Evolutionary conservation across 2,329 filamentous ascomycete species (phyloP).

Genomic region (Aspergillus ibericus): DNA sequence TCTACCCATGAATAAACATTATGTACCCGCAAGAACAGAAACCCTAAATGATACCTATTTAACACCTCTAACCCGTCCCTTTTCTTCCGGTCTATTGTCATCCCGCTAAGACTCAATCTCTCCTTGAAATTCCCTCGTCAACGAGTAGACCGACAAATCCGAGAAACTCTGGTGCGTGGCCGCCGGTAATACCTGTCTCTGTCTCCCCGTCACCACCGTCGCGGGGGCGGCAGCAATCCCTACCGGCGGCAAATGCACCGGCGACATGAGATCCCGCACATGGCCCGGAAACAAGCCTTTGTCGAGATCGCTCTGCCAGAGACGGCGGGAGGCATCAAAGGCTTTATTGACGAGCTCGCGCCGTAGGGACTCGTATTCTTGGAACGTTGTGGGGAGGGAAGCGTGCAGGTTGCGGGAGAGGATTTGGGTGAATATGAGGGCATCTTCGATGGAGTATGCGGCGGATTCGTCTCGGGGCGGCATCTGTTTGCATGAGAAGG

Average conservation of each 20-base stretch:
- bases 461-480: constrained; percentile 45
- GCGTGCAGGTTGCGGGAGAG: constrained; percentile 28
- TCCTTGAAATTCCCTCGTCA: constrained; percentile 4
- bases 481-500: constrained; percentile 31
- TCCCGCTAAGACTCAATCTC: constrained; percentile 1
- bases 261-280: constrained; percentile 3
- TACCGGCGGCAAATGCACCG: background rate
- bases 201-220: background rate
- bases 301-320: constrained; percentile 16
- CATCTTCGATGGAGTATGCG: constrained; percentile 43
- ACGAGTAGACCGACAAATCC: constrained; percentile 5
- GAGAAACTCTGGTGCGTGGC: constrained; percentile 6
- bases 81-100: background rate
- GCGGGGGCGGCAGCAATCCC: background rate
- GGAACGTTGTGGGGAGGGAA: constrained; percentile 27
- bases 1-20: background rate
- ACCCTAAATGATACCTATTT: background rate
- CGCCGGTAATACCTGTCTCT: background rate
- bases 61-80: background rate
- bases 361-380: constrained; percentile 34
- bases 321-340: constrained; percentile 26
- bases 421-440: constrained; percentile 38
- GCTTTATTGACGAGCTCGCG: constrained; percentile 36
- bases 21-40: background rate
- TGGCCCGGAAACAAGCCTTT: constrained; percentile 11